A percentile compares a stretch with the other conserved stretches of the same genome.
Evolutionary conservation across 2,329 filamentous ascomycete species (phyloP).

Genomic region (Didymella keratinophila): DNA sequence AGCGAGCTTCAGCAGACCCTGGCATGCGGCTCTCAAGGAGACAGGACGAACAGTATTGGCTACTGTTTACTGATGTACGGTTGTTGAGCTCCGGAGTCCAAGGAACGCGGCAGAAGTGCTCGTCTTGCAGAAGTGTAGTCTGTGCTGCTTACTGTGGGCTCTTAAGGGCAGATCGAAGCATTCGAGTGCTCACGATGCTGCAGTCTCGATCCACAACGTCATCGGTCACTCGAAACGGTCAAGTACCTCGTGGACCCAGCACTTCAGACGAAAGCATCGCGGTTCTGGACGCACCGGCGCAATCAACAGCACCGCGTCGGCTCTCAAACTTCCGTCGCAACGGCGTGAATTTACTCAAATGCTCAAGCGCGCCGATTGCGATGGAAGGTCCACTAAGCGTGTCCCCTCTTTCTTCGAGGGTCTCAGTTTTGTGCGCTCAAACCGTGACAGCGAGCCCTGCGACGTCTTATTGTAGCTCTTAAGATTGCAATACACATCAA

Average conservation of each 20-base stretch:
- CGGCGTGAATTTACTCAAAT: slow-evolving; percentile 11
- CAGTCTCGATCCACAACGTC: slow-evolving; percentile 39
- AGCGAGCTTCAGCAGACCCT: slow-evolving; percentile 6
- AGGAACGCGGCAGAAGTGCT: background rate
- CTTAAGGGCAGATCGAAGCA: background rate
- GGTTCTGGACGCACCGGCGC: slow-evolving; percentile 33
- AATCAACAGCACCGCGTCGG: slow-evolving; percentile 30
- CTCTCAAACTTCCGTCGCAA: slow-evolving; percentile 11
- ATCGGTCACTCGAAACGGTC: slow-evolving; percentile 48
- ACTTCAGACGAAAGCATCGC: slow-evolving; percentile 43
- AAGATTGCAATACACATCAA: background rate
- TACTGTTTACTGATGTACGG: background rate
- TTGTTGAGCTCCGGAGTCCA: background rate
- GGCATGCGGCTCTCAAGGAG: background rate
- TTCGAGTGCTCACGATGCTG: slow-evolving; percentile 8
- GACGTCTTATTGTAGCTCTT: slow-evolving; percentile 3
- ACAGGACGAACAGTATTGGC: background rate
- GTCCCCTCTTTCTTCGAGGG: slow-evolving; percentile 4
- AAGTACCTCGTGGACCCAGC: slow-evolving; percentile 43
- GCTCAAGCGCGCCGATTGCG: slow-evolving; percentile 10
- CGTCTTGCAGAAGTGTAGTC: background rate
- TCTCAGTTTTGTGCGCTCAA: slow-evolving; percentile 14
- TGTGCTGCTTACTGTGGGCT: slow-evolving; percentile 5
- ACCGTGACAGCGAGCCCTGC: slow-evolving; percentile 15
- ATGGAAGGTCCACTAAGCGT: background rate